A percentile compares a stretch with the other conserved stretches of the same genome.
These are phyloP conservation scores for Ligustrum vulgare DNA, from an alignment of 257 asterid species.

Conservation along the genomic window DNA sequence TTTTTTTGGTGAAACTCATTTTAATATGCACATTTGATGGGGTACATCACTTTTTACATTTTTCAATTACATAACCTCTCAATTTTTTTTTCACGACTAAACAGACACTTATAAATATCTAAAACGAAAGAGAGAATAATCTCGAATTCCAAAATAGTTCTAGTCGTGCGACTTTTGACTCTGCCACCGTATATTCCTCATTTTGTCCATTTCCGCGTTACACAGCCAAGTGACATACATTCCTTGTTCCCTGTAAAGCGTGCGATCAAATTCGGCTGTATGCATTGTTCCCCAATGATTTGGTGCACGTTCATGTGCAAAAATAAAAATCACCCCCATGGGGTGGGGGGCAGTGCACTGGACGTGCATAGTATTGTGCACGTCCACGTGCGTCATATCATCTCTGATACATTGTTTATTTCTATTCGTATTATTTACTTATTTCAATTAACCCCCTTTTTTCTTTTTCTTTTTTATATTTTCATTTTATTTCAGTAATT, in stretches of 20 bases:
- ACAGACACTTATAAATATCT: too few species aligned
- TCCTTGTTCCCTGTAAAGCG: slow-evolving; percentile 23
- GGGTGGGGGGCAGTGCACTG: too few species aligned
- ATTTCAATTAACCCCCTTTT: neutral
- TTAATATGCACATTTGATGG: too few species aligned
- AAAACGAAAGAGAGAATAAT: neutral
- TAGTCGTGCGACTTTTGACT: neutral
- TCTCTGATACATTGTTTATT: neutral
- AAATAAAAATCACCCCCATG: too few species aligned
- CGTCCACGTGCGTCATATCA: too few species aligned
- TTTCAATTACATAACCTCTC: too few species aligned
- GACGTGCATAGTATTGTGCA: too few species aligned
- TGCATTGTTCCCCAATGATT: too few species aligned
- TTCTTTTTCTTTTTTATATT: neutral
- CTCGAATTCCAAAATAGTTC: neutral
- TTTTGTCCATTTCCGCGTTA: neutral
- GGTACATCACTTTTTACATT: too few species aligned
- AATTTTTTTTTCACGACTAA: too few species aligned
- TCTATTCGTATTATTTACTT: neutral
- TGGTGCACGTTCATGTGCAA: too few species aligned
- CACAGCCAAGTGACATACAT: slow-evolving; percentile 11
- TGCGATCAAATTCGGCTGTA: slow-evolving; percentile 51
- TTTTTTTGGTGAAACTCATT: too few species aligned
- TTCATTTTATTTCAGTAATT: neutral
- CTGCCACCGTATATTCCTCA: neutral